phyloP scores from a whole-genome alignment of 352 stramenopile species.

The Phytophthora quininea region DNA sequence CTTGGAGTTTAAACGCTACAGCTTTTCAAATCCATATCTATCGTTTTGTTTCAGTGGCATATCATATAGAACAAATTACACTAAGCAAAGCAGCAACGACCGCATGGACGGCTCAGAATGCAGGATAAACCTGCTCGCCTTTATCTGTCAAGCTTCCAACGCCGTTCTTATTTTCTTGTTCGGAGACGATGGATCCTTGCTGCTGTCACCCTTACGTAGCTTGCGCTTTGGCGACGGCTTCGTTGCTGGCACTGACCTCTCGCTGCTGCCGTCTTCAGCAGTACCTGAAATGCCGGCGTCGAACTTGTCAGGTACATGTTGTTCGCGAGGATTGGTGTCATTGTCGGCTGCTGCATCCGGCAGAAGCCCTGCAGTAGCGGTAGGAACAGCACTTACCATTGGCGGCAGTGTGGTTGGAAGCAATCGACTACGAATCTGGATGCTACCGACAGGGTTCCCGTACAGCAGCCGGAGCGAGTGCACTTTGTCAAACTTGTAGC shows the following conservation, averaged over 20 bases:
- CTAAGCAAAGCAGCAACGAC: not conserved
- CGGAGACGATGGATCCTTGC: not conserved
- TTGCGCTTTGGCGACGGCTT: not conserved
- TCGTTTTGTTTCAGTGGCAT: not conserved
- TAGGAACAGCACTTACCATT: not conserved
- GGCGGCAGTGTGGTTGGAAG: not conserved
- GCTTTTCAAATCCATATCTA: not conserved
- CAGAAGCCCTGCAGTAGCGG: not conserved
- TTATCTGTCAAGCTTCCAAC: not conserved
- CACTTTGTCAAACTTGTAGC: not conserved
- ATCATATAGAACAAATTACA: not conserved
- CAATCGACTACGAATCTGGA: conserved; percentile 1
- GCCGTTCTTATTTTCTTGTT: not conserved
- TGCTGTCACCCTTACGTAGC: not conserved
- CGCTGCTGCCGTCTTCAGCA: not conserved
- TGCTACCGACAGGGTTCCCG: conserved; percentile 1
- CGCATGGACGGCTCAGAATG: not conserved
- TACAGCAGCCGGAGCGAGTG: not conserved
- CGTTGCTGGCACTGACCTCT: not conserved
- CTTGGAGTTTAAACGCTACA: too few relatives aligned
- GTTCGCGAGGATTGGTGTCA: not conserved
- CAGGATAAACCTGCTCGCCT: not conserved
- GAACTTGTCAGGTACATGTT: not conserved
- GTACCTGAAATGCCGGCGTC: not conserved
- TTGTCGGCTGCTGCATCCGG: not conserved